Evolutionary conservation across 768 basidiomycete genomes (phyloP).

Genomic region (Rhodotorula paludigena): DNA sequence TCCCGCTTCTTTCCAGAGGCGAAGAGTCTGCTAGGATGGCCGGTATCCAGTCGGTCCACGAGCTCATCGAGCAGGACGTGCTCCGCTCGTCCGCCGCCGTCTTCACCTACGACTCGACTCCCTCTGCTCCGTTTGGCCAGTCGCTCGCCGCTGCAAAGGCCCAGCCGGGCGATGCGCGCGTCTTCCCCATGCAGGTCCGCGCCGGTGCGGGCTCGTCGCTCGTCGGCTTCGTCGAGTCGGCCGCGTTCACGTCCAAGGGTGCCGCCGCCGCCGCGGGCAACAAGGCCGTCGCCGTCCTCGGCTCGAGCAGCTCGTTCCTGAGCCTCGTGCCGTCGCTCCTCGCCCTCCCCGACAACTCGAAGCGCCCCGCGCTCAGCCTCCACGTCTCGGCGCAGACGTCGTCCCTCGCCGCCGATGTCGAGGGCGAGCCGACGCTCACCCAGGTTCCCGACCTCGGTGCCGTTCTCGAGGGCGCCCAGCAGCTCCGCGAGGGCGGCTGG

Average conservation of each 20-base stretch:
- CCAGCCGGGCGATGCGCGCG: slow-evolving; percentile 39
- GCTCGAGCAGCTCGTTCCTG: slow-evolving; percentile 74
- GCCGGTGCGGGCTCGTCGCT: slow-evolving; percentile 76
- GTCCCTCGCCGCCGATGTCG: slow-evolving; percentile 58
- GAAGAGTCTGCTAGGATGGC: slow-evolving; percentile 6
- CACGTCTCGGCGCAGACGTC: slow-evolving; percentile 67
- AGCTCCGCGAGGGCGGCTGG: slow-evolving; percentile 55
- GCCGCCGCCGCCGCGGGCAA: slow-evolving; percentile 45
- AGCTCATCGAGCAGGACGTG: slow-evolving; percentile 27
- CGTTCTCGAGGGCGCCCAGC: slow-evolving; percentile 55
- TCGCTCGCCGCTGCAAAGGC: not conserved
- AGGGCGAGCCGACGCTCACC: slow-evolving; percentile 50
- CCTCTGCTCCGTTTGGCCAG: slow-evolving; percentile 28
- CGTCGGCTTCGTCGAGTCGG: slow-evolving; percentile 55
- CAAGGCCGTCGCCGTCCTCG: slow-evolving; percentile 51
- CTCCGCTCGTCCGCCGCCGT: slow-evolving; percentile 18
- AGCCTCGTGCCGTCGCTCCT: slow-evolving; percentile 74
- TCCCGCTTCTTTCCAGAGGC: not conserved
- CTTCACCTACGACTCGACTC: slow-evolving; percentile 35
- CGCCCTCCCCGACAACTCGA: slow-evolving; percentile 62
- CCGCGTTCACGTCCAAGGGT: slow-evolving; percentile 70
- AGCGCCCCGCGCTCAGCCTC: slow-evolving; percentile 66
- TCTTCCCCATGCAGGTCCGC: slow-evolving; percentile 71
- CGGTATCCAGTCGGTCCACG: slow-evolving; percentile 26
- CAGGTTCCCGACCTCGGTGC: slow-evolving; percentile 73